Conservation (phyloP, 2,329 filamentous ascomycete species). For the Trichoderma semiorbis region DNA sequence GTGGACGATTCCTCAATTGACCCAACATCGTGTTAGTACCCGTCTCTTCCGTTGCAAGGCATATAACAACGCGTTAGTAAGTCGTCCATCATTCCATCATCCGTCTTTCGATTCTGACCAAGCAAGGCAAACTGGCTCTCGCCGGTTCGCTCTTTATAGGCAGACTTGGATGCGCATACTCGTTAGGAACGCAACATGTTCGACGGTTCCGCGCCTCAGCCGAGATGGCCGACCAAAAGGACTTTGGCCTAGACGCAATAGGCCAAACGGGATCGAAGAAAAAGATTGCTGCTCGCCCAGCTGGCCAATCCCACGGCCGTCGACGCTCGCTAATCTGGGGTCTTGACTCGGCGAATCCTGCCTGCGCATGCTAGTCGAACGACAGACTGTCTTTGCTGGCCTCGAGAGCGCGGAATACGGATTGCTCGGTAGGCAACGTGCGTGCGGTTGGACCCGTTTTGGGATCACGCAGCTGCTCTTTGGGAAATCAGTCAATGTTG, state of each 20-base stretch:
- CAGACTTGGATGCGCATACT: background rate
- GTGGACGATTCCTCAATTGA: background rate
- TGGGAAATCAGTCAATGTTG: background rate
- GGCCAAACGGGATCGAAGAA: background rate
- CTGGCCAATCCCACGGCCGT: background rate
- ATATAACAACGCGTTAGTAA: background rate
- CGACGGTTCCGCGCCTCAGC: background rate
- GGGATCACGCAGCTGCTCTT: background rate
- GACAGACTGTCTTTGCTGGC: background rate
- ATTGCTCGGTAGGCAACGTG: slow-evolving; percentile 9
- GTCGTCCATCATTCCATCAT: background rate
- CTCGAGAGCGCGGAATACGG: slow-evolving; percentile 9
- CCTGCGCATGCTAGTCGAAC: background rate
- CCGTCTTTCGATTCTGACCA: background rate
- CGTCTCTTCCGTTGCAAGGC: background rate
- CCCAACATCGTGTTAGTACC: background rate
- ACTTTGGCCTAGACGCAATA: background rate
- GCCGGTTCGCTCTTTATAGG: background rate
- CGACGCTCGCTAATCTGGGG: slow-evolving; percentile 5
- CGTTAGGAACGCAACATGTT: accelerated
- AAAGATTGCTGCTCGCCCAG: background rate
- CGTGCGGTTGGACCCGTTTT: background rate
- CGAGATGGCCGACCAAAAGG: background rate
- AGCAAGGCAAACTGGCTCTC: background rate
- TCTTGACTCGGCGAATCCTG: background rate